Conservation (phyloP, 2,329 filamentous ascomycete genomes). For the Sporothrix inflata region DNA sequence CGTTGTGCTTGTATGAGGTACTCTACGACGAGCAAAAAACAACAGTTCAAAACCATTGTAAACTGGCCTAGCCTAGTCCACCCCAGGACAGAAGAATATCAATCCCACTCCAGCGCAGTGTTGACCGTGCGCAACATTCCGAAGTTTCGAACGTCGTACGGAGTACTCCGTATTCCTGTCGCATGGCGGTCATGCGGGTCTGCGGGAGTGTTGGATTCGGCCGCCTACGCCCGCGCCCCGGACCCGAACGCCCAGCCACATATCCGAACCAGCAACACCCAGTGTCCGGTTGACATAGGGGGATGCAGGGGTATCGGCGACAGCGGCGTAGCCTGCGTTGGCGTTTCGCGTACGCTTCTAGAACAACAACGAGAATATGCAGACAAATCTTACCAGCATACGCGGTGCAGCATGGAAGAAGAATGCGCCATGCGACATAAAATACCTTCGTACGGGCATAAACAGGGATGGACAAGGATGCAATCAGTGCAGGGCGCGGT, state of each 20-base stretch:
- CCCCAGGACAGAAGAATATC: too few species aligned
- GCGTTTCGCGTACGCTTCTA: background rate
- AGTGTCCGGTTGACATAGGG: background rate
- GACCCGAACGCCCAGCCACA: conserved; percentile 10
- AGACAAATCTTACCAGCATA: too few species aligned
- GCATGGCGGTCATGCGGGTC: background rate
- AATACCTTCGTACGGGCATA: too few species aligned
- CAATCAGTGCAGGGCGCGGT: too few species aligned
- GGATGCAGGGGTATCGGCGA: background rate
- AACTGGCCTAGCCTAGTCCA: too few species aligned
- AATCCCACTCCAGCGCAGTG: background rate
- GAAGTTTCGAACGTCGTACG: background rate
- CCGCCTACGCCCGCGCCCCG: background rate
- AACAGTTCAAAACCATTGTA: too few species aligned
- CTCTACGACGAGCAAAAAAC: too few species aligned
- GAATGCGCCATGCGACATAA: too few species aligned
- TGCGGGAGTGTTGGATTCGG: background rate
- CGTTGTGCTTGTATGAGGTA: too few species aligned
- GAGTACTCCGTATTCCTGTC: background rate
- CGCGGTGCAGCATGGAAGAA: too few species aligned
- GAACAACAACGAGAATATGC: background rate
- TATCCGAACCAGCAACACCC: background rate
- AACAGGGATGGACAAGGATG: too few species aligned
- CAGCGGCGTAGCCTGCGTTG: background rate
- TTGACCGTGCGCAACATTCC: background rate